Evolutionary conservation across 208 protist genomes (phyloP), one percentile per base, ranked within the genome.

Genomic region (Trypanosoma mega): DNA sequence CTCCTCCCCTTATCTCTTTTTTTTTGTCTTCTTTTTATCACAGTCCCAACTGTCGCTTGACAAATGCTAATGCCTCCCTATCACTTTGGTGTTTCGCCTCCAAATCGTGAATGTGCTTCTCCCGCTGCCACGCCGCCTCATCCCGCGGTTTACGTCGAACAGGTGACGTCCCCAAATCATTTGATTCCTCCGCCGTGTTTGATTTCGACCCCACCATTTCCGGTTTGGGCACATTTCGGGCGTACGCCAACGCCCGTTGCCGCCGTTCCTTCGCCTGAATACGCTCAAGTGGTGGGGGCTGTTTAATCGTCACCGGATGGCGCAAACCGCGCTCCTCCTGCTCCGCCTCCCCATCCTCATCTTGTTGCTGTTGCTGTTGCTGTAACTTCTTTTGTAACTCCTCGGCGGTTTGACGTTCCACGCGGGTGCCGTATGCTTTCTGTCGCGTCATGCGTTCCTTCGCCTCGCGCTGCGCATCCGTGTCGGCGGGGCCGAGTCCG

Each of bases 401-500:
- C 29, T 77, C 53, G 33, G 58, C 34, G 0, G 63, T 45, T 31
- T 76, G 61, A 21, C 60, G 53, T 18, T 59, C 76, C 11, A 72
- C 85, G n/a, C 62, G 44, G 7, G 46, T 44, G 9, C 75, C 82
- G 73, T 95, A 95, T 49, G 72, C 71, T 16, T 55, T 47, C 37
- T 85, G 68, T 12, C 83, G 69, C 60, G 66, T 60, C 49, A 79
- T 73, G 21, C 72, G 68, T 51, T 74, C 72, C 2, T 59, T 65
- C 1, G 85, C 85, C 18, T 61, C 58, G 1, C 85, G 82, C 62
- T 91, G 85, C 45, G 64, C 85, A 48, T 95, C 89, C 12, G 81
- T 93, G 74, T 95, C 89, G 30, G 66, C 75, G 1, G 81, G 82
- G 0, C 85, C 89, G 18, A 92, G 56, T 0, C 85, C 79, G n/a